Base-by-base conservation (phyloP, 768 basidiomycete species). In the Phanerochaete sordida region DNA sequence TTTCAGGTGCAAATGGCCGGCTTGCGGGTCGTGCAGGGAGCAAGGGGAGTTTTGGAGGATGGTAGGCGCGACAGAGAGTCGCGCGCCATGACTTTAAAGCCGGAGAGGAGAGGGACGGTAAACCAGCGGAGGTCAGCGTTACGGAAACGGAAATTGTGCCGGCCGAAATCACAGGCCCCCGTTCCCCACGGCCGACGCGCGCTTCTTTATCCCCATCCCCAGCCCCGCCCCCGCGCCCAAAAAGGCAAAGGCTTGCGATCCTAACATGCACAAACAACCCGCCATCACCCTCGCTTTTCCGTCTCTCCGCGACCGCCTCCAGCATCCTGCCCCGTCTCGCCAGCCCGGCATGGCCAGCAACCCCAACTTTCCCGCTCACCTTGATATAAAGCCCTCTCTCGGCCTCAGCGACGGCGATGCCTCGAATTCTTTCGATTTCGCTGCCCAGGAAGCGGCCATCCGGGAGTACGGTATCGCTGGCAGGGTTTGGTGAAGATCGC, bases 391-490 rank as follows among this genome's bases (percentile, higher is more conserved):
- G 9, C 79, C 79, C 3, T 72, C 66, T 55, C 60, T 8, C 71
- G 73, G 16, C 68, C 63, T 59, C 27, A 43, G 58, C 19, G 65
- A 64, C 57, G 57, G 51, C 9, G 11, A 49, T 44, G 11, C 24
- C 50, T 24, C 3, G 16, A 8, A 35, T 39, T 59, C 53, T 0
- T 77, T 80, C 35, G 69, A 73, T 27, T 60, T 63, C 23, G 65
- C 64, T 49, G 74, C 73, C 47, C 89, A 90, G 70, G 74, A 75
- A 58, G 70, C 77, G 16, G 84, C 88, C 5, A 94, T 94, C 56
- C 72, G 77, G 16, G 76, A 75, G 64, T 93, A 88, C 69, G 91
- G 92, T 4, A 94, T 95, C 58, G 93, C 91, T 8, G 90, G 91
- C 31, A 79, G 90, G 72, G 85, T 95, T 49, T 94, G 92, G 93